Evolutionary conservation across 75 land plant genomes (phyloP).

Genomic region (Sequoia sempervirens): DNA sequence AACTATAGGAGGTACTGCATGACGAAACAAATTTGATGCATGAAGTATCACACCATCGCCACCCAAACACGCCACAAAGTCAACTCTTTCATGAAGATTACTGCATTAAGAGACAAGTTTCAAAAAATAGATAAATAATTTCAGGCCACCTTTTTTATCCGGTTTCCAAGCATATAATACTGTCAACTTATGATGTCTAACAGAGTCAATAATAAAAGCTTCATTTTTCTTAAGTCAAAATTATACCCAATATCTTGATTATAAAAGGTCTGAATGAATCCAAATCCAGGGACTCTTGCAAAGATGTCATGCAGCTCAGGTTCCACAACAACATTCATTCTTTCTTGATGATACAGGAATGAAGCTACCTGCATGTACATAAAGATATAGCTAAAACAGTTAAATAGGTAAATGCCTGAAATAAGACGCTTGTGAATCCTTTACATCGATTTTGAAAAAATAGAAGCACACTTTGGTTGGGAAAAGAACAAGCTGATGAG

Average conservation of each 20-base stretch:
- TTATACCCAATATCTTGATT: constrained; percentile 78
- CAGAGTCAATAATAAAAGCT: neutral
- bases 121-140: neutral
- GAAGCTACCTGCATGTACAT: constrained; percentile 72
- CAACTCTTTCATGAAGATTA: constrained; percentile 98
- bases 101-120: constrained; percentile 31
- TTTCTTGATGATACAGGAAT: constrained; percentile 78
- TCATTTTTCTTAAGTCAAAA: neutral
- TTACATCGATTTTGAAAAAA: neutral
- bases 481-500: neutral
- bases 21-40: constrained; percentile 93
- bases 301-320: constrained; percentile 95
- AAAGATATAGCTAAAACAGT: constrained; percentile 3
- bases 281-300: constrained; percentile 93
- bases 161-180: neutral
- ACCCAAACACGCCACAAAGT: constrained; percentile 97
- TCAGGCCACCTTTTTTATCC: neutral
- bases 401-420: neutral
- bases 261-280: constrained; percentile 96
- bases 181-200: too few species aligned
- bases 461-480: neutral
- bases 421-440: neutral
- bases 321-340: constrained; percentile 97
- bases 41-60: constrained; percentile 99
- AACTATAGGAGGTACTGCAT: constrained; percentile 92